phyloP scores from a whole-genome alignment of 306 rosid genomes.

The Acacia melanoxylon region DNA sequence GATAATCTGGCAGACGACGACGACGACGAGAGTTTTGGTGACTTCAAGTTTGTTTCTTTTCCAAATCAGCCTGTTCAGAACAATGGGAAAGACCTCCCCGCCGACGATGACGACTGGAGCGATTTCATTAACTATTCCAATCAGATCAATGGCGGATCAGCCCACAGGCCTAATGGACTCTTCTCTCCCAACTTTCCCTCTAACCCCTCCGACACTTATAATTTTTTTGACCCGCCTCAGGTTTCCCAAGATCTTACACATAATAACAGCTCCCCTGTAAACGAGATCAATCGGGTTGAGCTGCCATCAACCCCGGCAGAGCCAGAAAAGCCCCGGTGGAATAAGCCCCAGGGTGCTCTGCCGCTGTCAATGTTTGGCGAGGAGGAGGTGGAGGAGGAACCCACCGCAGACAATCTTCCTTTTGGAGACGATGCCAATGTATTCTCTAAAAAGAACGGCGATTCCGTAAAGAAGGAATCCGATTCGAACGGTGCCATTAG shows the following conservation, averaged over 20 bases:
- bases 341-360: slow-evolving; percentile 66
- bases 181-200: slow-evolving; percentile 23
- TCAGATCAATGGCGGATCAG: slow-evolving; percentile 44
- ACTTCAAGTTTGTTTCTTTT: slow-evolving; percentile 57
- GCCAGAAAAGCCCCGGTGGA: slow-evolving; percentile 36
- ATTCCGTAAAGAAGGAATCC: slow-evolving; percentile 37
- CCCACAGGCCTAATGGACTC: slow-evolving; percentile 26
- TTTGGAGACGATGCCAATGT: slow-evolving; percentile 23
- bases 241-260: slow-evolving; percentile 11
- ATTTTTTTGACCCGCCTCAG: slow-evolving; percentile 31
- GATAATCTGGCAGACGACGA: slow-evolving; percentile 67
- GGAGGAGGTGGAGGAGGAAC: slow-evolving; percentile 39
- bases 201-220: not conserved
- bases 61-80: slow-evolving; percentile 26
- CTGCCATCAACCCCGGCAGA: slow-evolving; percentile 17
- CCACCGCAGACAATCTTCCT: slow-evolving; percentile 26
- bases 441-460: slow-evolving; percentile 35
- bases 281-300: slow-evolving; percentile 26
- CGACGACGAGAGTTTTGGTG: slow-evolving; percentile 76
- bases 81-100: slow-evolving; percentile 22
- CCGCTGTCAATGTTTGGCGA: slow-evolving; percentile 92
- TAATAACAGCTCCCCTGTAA: not conserved
- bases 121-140: slow-evolving; percentile 57
- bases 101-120: slow-evolving; percentile 61
- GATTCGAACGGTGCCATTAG: slow-evolving; percentile 40